Conservation (phyloP, 768 basidiomycete genomes). For the Termitomyces heimii region DNA sequence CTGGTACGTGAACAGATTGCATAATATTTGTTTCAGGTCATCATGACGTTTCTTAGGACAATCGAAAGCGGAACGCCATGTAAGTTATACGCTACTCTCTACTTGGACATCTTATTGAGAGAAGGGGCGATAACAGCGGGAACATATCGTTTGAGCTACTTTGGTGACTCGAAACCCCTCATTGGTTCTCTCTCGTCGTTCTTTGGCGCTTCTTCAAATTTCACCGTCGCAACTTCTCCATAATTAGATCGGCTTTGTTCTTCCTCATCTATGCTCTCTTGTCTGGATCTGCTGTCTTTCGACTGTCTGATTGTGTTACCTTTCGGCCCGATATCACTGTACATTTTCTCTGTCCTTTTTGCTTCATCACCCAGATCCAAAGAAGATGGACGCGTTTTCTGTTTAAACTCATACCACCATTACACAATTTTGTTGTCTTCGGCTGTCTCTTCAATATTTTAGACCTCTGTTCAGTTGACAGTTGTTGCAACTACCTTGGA, state of each 20-base stretch:
- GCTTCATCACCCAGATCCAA: too few species aligned
- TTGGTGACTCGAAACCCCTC: constrained; percentile 66
- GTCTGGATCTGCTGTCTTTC: not conserved
- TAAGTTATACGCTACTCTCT: constrained; percentile 21
- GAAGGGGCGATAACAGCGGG: constrained; percentile 37
- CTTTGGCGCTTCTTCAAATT: constrained; percentile 53
- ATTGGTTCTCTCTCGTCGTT: constrained; percentile 60
- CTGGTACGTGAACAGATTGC: constrained; percentile 38
- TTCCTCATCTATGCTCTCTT: not conserved
- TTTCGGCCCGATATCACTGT: too few species aligned
- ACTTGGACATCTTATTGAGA: not conserved
- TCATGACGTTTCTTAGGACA: constrained; percentile 33
- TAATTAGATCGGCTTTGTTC: not conserved
- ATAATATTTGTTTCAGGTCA: not conserved
- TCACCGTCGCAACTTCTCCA: constrained; percentile 41
- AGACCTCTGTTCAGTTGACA: too few species aligned
- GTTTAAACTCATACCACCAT: too few species aligned
- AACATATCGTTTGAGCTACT: constrained; percentile 64
- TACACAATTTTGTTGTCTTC: too few species aligned
- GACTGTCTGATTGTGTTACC: not conserved
- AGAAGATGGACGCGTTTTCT: too few species aligned
- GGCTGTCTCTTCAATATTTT: too few species aligned
- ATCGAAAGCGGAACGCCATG: constrained; percentile 57
- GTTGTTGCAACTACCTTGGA: too few species aligned
- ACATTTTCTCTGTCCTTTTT: too few species aligned